Evolutionary conservation across 345 rosid species (phyloP), one percentile per base, ranked within the genome.

Genomic region (Kandelia obovata): DNA sequence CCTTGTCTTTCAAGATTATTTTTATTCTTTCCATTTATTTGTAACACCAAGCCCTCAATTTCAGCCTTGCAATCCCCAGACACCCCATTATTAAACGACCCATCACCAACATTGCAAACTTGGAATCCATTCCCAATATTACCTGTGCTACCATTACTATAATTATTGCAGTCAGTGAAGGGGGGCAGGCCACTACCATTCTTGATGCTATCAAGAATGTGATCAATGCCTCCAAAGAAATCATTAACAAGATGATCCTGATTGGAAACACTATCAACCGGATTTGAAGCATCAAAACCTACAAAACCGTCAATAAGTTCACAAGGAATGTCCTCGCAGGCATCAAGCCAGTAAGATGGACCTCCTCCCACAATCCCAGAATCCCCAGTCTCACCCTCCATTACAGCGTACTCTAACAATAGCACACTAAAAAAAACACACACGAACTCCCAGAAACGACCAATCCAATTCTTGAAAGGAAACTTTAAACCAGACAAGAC

Each of bases 291-390:
- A 77, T 85, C 92, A 67, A 86, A 87, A 81, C 83, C 84, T 25
- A 87, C 85, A 65, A 93, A 83, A 64, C 89, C 90, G 56, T 73
- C 88, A 26, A 89, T 80, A 32, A 87, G 73, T 69, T 92, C 96
- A 76, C 89, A 84, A 4, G 92, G 70, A 49, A 88, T 78, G 73
- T 90, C 97, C 75, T 92, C 99, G 31, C 93, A 88, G 28, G 96
- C 96, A 79, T 92, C 97, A 37, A 95, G 77, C 99, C 99, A 95
- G 83, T 95, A 95, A 20, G 99, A 94, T 20, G 88, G 78, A 65
- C 79, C 85, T 27, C 59, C 70, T 8, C 58, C 84, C 7, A n/a
- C 75, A 21, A 55, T 46, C 25, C 62, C 82, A 21, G 80, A 70
- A 79, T 68, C 83, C 82, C 75, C 82, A 85, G 34, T 56, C 66